phyloP scores from a whole-genome alignment of 2,329 filamentous ascomycete species.

The Davidsoniella eucalypti region DNA sequence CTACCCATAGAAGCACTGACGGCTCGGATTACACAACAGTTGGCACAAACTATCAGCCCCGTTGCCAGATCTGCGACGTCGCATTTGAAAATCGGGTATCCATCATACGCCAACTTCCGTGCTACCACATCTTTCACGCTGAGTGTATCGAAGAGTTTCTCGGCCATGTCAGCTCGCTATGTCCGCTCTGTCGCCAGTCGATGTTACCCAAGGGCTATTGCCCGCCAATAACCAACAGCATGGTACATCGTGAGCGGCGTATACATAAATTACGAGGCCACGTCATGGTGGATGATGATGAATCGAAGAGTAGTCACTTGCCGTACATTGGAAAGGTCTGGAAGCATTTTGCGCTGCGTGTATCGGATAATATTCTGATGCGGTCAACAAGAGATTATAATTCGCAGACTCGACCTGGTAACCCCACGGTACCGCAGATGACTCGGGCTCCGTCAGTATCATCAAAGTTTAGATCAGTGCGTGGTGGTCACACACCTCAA shows the following conservation, averaged over 20 bases:
- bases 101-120: constrained; percentile 70
- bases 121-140: constrained; percentile 84
- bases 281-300: constrained; percentile 26
- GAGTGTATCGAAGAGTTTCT: constrained; percentile 83
- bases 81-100: constrained; percentile 55
- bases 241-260: constrained; percentile 68
- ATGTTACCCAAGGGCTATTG: constrained; percentile 55
- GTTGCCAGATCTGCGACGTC: constrained; percentile 80
- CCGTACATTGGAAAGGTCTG: too few relatives aligned
- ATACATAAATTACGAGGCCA: constrained; percentile 43
- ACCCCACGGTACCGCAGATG: too few relatives aligned
- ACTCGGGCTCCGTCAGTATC: too few relatives aligned
- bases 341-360: too few relatives aligned
- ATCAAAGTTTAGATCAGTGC: too few relatives aligned
- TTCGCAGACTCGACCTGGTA: too few relatives aligned
- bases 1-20: constrained; percentile 10
- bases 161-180: constrained; percentile 62
- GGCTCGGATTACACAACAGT: constrained; percentile 14
- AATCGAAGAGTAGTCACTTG: neutral
- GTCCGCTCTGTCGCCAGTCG: constrained; percentile 76
- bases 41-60: constrained; percentile 53
- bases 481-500: too few relatives aligned
- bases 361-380: too few relatives aligned
- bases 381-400: too few relatives aligned
- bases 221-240: constrained; percentile 61